Evolutionary conservation across 768 basidiomycete species (phyloP).

Genomic region (Lyophyllum decastes): DNA sequence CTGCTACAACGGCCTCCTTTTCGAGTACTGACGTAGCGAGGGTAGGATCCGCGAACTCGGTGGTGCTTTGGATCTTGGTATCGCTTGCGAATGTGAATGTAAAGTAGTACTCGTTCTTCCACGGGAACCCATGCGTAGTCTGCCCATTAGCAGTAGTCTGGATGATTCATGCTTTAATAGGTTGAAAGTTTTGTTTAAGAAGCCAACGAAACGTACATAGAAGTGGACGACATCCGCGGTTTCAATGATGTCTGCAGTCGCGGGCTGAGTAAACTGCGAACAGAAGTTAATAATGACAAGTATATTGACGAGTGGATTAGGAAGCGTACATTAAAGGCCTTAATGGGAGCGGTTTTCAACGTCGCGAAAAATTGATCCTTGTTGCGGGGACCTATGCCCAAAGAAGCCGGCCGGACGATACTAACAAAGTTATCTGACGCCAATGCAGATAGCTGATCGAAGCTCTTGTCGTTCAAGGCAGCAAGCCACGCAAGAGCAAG

Average conservation of each 20-base stretch:
- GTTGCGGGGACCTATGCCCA: not conserved
- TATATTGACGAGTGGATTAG: not conserved
- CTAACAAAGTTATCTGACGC: conserved; percentile 12
- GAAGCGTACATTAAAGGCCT: conserved; percentile 10
- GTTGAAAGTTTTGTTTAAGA: not conserved
- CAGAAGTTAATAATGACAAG: not conserved
- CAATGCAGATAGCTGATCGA: conserved; percentile 7
- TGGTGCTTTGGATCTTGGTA: conserved; percentile 11
- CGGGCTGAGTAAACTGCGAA: conserved; percentile 8
- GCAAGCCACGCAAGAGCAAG: conserved; percentile 14
- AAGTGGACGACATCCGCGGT: conserved; percentile 8
- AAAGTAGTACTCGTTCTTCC: conserved; percentile 17
- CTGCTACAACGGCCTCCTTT: conserved; percentile 11
- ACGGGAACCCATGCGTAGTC: conserved; percentile 13
- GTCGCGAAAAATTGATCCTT: conserved; percentile 7
- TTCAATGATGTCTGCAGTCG: conserved; percentile 12
- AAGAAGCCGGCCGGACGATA: conserved; percentile 8
- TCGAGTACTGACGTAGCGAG: not conserved
- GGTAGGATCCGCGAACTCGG: conserved; percentile 17
- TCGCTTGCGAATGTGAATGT: conserved; percentile 14
- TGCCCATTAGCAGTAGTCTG: conserved; percentile 15
- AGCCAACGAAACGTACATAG: conserved; percentile 6
- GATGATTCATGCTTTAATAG: not conserved
- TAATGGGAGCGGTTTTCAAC: conserved; percentile 3
- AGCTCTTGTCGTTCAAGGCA: conserved; percentile 6